These are phyloP conservation scores for Skeletonema menzelii DNA, from an alignment of 108 stramenopile species.

Conservation along the genomic window DNA sequence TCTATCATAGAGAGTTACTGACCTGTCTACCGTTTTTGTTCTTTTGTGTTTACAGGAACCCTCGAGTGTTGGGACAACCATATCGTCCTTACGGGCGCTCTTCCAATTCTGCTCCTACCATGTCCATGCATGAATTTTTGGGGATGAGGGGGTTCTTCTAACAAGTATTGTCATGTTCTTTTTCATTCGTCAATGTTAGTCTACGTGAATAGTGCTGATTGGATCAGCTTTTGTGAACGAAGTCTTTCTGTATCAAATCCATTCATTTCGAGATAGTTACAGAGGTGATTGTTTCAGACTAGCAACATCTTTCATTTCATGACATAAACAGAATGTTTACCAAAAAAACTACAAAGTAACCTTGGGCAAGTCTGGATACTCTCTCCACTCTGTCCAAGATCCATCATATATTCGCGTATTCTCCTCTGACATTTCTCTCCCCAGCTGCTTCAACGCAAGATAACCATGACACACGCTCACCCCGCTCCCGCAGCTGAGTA, in stretches of 20 bases:
- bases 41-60: neutral
- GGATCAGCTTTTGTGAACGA: neutral
- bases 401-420: conserved; percentile 73
- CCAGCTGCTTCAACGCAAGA: conserved; percentile 66
- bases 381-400: conserved; percentile 79
- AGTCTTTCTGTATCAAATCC: neutral
- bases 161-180: neutral
- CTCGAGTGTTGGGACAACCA: neutral
- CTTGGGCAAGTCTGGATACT: conserved; percentile 35
- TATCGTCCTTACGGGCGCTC: neutral
- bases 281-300: neutral
- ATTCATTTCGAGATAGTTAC: no score
- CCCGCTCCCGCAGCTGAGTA: conserved; percentile 76
- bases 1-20: neutral
- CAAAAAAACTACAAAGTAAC: neutral
- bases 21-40: neutral
- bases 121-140: neutral
- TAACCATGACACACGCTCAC: conserved; percentile 71
- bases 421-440: conserved; percentile 47
- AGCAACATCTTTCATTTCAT: neutral
- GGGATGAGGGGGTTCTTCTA: neutral
- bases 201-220: neutral
- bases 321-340: neutral
- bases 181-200: neutral
- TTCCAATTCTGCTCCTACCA: neutral